Evolutionary conservation across 2,329 filamentous ascomycete species (phyloP), one percentile per base, ranked within the genome.

Genomic region (Cladophialophora psammophila): DNA sequence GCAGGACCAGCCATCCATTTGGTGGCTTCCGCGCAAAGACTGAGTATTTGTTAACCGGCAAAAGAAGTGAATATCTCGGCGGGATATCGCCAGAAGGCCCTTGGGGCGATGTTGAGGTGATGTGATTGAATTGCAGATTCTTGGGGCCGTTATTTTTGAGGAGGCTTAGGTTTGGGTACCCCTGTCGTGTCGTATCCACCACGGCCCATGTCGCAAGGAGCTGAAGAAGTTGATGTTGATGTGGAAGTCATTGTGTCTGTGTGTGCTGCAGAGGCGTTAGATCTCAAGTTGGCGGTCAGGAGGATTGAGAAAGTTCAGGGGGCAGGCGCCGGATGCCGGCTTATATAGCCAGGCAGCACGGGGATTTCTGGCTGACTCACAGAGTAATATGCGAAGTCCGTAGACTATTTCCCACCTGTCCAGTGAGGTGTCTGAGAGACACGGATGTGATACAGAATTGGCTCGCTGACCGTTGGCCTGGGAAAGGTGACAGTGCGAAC

Each of bases 151-250:
- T 65, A 66, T 67, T 68, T 73, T 68, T 72, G 73, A 68, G 74
- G 75, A 69, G 81, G 82, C 72, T 81, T 80, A 52, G 81, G 82
- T 75, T 84, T 83, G 71, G 82, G 81, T 26, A 84, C 81, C 34
- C 82, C 82, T 6, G 82, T 84, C 48, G 82, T 84, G 71, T 84
- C 82, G 69, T 84, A 84, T 65, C 80, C 82, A 65, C 82, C 82
- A 70, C 82, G 80, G 67, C 82, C 82, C 81, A 84, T 83, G 74
- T 84, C 82, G 75, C 71, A 72, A 52, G 69, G 62, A 55, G 65
- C 42, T 35, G 67, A 70, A 48, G 64, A 62, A 45, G 67, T 63
- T 38, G 66, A 57, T 63, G 68, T 64, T 66, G 69, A 60, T 60
- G 69, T 63, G 56, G 65, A 64, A 67, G 69, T 71, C 72, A 73